phyloP scores from a whole-genome alignment of 352 stramenopile species.

The Ochromonadaceae sp. region DNA sequence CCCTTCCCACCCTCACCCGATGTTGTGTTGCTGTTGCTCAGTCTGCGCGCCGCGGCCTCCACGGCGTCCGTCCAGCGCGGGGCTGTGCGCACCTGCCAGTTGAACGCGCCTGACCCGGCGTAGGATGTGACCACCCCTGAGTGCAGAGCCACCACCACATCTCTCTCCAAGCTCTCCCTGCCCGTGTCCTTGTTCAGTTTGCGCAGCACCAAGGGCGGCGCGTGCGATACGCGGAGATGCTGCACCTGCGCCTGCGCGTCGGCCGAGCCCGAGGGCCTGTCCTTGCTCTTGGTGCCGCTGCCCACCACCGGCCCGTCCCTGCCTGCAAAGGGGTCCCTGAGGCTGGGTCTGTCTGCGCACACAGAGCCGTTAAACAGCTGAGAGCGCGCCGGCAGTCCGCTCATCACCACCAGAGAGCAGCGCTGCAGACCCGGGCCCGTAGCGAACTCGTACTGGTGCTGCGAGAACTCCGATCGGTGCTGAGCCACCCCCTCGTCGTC shows the following conservation, averaged over 20 bases:
- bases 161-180: background rate
- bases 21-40: no score
- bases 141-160: background rate
- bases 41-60: background rate
- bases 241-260: background rate
- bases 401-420: background rate
- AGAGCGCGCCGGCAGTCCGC: background rate
- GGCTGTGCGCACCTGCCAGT: background rate
- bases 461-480: background rate
- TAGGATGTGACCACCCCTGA: background rate
- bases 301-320: no score
- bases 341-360: background rate
- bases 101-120: background rate
- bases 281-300: no score
- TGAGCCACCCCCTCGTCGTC: background rate
- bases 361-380: background rate
- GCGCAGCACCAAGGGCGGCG: background rate
- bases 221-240: no score
- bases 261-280: background rate
- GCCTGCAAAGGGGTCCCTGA: background rate
- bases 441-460: background rate
- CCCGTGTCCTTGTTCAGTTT: background rate
- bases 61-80: background rate
- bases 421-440: no score
- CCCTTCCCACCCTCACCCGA: no score